phyloP scores from a whole-genome alignment of 2,329 filamentous ascomycete species.

The Claviceps sp. region DNA sequence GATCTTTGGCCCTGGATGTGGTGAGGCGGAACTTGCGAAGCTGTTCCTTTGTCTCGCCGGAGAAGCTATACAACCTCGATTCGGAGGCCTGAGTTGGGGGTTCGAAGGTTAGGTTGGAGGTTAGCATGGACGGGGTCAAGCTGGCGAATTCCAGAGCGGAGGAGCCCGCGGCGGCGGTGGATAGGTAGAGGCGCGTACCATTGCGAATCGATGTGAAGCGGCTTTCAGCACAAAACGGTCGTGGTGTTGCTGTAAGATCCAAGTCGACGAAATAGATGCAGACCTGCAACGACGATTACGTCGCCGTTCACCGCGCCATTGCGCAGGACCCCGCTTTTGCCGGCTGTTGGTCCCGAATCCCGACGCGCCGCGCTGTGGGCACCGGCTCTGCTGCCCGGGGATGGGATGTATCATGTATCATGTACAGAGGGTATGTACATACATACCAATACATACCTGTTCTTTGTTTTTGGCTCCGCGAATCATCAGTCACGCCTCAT shows the following conservation, averaged over 20 bases:
- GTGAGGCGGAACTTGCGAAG: conserved; percentile 89
- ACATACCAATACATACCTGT: no score
- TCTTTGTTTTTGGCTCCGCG: no score
- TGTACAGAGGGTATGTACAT: no score
- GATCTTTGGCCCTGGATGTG: conserved; percentile 73
- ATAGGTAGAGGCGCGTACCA: neutral
- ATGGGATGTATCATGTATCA: no score
- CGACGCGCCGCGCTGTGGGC: no score
- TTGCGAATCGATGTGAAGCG: neutral
- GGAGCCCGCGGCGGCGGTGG: neutral
- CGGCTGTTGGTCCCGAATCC: neutral
- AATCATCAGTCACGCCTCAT: no score
- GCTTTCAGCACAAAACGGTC: neutral
- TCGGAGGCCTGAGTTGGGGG: conserved; percentile 44
- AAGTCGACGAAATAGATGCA: neutral
- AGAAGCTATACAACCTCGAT: conserved; percentile 84
- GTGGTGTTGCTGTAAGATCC: neutral
- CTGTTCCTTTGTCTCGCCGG: conserved; percentile 74
- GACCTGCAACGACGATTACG: neutral
- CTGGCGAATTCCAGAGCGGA: neutral
- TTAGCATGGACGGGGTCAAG: neutral
- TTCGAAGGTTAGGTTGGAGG: neutral
- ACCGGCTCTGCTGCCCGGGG: no score
- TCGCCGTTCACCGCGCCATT: neutral
- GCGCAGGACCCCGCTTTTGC: neutral